A percentile compares a stretch with the other conserved stretches of the same genome.
Evolutionary conservation across 192 early-diverging fungal species (phyloP).

Genomic region (Allomyces macrogynus): DNA sequence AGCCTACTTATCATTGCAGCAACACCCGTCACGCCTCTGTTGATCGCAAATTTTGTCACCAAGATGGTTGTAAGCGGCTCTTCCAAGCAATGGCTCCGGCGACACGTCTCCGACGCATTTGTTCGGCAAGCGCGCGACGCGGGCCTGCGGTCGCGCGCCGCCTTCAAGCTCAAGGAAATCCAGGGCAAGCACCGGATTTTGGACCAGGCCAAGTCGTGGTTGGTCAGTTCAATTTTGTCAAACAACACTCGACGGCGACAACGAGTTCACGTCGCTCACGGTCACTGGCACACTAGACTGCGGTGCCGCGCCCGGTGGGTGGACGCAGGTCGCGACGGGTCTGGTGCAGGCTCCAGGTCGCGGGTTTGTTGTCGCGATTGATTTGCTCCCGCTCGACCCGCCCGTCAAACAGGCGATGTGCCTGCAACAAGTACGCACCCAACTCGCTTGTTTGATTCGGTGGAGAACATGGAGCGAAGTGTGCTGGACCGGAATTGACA

Average conservation of each 20-base stretch:
- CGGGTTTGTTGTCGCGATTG: background rate
- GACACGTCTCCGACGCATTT: background rate
- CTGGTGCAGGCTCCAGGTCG: background rate
- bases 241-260: too few relatives aligned
- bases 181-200: background rate
- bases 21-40: too few relatives aligned
- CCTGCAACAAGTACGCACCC: background rate
- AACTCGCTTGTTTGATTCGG: too few relatives aligned
- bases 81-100: background rate
- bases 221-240: background rate
- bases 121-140: background rate
- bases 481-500: too few relatives aligned
- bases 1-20: too few relatives aligned
- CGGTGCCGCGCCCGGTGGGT: background rate
- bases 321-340: background rate
- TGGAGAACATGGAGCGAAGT: too few relatives aligned
- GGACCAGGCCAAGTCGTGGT: background rate
- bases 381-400: background rate
- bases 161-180: background rate
- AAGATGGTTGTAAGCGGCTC: background rate
- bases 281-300: background rate
- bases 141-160: background rate
- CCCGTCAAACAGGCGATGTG: background rate
- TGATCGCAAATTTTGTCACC: background rate
- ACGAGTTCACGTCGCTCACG: too few relatives aligned